Percentiles rank a stretch among this genome's conserved stretches.
Conservation (phyloP, 2,329 filamentous ascomycete genomes). For the Sclerotinia sclerotiorum region DNA sequence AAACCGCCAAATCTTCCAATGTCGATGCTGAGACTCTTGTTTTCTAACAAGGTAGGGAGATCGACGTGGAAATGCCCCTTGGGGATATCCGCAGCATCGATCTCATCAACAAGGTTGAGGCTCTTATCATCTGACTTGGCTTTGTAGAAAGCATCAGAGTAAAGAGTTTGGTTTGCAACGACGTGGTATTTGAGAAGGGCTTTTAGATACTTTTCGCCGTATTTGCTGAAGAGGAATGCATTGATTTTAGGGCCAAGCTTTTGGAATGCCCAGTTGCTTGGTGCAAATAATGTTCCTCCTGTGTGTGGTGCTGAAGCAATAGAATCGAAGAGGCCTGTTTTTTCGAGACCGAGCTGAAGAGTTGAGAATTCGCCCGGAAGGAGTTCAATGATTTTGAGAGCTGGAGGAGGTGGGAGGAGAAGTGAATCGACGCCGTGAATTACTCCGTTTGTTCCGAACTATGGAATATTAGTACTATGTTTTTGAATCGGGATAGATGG, state of each 20-base stretch:
- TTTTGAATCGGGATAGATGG: background rate
- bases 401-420: conserved; percentile 71
- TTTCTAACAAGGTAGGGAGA: conserved; percentile 69
- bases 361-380: conserved; percentile 75
- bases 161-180: conserved; percentile 71
- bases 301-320: conserved; percentile 54
- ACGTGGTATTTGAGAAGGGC: conserved; percentile 80
- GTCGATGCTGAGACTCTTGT: conserved; percentile 68
- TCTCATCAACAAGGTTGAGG: conserved; percentile 32
- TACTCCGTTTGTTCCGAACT: conserved; percentile 75
- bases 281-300: conserved; percentile 78
- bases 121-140: conserved; percentile 37
- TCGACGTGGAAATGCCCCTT: conserved; percentile 58
- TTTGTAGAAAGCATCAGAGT: conserved; percentile 78
- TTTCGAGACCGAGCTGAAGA: conserved; percentile 69
- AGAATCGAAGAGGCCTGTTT: conserved; percentile 67
- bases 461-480: conserved; percentile 6
- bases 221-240: conserved; percentile 80
- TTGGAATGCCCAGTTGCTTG: conserved; percentile 76
- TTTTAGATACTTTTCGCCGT: conserved; percentile 72
- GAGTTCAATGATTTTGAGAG: conserved; percentile 62
- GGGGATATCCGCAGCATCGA: conserved; percentile 36
- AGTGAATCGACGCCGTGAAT: conserved; percentile 75
- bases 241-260: conserved; percentile 72
- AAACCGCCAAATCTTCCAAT: conserved; percentile 67